phyloP scores from a whole-genome alignment of 805 yeast species.

The Lachancea waltii region DNA sequence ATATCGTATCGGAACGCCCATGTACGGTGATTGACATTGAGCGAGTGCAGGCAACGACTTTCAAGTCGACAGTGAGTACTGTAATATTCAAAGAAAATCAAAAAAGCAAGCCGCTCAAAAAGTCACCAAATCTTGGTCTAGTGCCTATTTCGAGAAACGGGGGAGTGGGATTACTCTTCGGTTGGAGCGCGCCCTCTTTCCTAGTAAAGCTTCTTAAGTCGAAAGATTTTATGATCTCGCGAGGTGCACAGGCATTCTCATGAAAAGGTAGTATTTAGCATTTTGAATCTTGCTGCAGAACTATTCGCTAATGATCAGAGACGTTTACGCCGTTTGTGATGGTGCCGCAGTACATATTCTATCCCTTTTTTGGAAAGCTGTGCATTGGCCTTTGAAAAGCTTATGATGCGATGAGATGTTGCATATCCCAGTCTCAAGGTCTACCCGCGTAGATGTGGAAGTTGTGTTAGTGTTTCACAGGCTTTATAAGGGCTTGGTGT shows the following conservation, averaged over 20 bases:
- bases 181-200: slow-evolving; percentile 5
- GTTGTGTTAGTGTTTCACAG: too few relatives aligned
- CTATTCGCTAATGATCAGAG: too few relatives aligned
- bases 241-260: slow-evolving; percentile 3
- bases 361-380: too few relatives aligned
- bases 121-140: slow-evolving; percentile 1
- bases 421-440: too few relatives aligned
- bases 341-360: too few relatives aligned
- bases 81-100: neutral
- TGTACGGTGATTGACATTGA: slow-evolving; percentile 4
- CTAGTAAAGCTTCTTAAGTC: slow-evolving; percentile 1
- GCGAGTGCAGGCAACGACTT: slow-evolving; percentile 2
- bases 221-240: slow-evolving; percentile 3
- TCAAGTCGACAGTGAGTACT: neutral
- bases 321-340: too few relatives aligned
- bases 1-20: slow-evolving; percentile 4
- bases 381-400: too few relatives aligned
- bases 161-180: slow-evolving; percentile 5
- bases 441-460: too few relatives aligned
- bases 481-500: too few relatives aligned
- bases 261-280: too few relatives aligned
- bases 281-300: too few relatives aligned
- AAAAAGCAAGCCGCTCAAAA: neutral
- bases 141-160: slow-evolving; percentile 6
- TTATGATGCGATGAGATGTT: too few relatives aligned